A percentile compares a stretch with the other conserved stretches of the same genome.
Evolutionary conservation across 371 early-diverging fungal genomes (phyloP).

Genomic region (Mucor irregularis): DNA sequence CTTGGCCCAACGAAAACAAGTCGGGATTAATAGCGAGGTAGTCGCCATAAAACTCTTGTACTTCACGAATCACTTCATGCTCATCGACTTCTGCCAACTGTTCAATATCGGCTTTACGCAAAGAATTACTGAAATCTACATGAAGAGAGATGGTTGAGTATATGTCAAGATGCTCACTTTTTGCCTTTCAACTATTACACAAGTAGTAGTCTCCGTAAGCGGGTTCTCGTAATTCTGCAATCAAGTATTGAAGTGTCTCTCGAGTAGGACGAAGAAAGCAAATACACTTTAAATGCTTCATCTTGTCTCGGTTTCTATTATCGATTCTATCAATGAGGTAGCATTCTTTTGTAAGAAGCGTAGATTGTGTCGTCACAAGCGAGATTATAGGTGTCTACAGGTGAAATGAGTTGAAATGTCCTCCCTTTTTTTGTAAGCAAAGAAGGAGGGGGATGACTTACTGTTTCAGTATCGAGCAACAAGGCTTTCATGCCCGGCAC

Average conservation of each 20-base stretch:
- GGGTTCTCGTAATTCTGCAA: conserved; percentile 89
- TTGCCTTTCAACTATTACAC: conserved; percentile 46
- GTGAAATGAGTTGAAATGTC: not conserved
- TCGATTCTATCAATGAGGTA: conserved; percentile 94
- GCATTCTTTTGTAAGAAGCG: conserved; percentile 86
- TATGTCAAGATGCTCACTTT: not conserved
- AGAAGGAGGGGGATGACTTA: conserved; percentile 34
- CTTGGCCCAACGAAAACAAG: conserved; percentile 80
- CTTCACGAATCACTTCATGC: conserved; percentile 89
- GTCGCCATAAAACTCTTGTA: conserved; percentile 96
- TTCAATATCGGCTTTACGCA: conserved; percentile 89
- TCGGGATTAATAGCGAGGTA: conserved; percentile 84
- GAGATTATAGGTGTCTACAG: conserved; percentile 89
- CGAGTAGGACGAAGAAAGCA: conserved; percentile 88
- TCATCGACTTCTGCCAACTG: conserved; percentile 94
- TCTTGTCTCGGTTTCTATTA: conserved; percentile 80
- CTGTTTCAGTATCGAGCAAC: conserved; percentile 91
- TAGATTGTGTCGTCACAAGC: conserved; percentile 88
- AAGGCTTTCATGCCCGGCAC: conserved; percentile 96
- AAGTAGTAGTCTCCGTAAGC: conserved; percentile 93
- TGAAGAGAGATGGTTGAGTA: not conserved
- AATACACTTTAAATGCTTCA: conserved; percentile 93
- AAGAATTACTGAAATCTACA: conserved; percentile 85
- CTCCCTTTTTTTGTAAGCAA: not conserved
- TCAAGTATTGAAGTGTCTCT: conserved; percentile 78